Evolutionary conservation across 2,329 filamentous ascomycete species (phyloP), one percentile per base, ranked within the genome.

Genomic region (Knoxdaviesia proteae): DNA sequence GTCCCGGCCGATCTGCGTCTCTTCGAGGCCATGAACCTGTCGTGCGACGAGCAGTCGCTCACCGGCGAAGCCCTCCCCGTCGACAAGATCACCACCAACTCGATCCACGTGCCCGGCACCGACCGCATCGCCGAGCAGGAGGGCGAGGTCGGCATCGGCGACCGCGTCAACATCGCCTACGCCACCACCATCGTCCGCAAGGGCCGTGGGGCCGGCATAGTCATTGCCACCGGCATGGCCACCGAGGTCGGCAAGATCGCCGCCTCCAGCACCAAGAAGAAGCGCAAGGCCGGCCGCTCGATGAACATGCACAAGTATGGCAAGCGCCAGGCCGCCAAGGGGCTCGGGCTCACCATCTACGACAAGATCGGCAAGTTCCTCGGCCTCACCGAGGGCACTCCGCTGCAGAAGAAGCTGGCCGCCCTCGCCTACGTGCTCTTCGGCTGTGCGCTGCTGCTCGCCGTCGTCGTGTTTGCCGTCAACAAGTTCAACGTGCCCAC

Each of bases 351-450:
- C 53, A 66, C 67, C 41, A 57, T 58, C 32, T 68, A 64, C 45
- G 63, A 68, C 49, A 58, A 63, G 11, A 49, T 68, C 38, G 68
- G 69, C 49, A 70, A 72, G 55, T 74, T 77, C 50, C 64, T 79
- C 42, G 74, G 69, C 40, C 53, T 74, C 31, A 69, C 66, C 4
- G 67, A 77, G 46, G 83, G 83, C 32, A 90, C 83, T 2, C 83
- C 83, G 3, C 63, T 90, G 40, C 81, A 87, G 58, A 72, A 77
- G 48, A 86, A 83, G 58, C 64, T 90, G 41, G 80, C 79, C 46
- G 80, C 81, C 50, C 67, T 90, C 46, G 83, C 83, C 7, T 78
- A 86, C 44, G 61, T 81, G 6, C 71, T 90, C 3, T 86, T 88
- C 53, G 75, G 69, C 39, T 76, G 81, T 46, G 83, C 70, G n/a